Conservation (phyloP, 192 early-diverging fungal species). For the Podila clonocystis region DNA sequence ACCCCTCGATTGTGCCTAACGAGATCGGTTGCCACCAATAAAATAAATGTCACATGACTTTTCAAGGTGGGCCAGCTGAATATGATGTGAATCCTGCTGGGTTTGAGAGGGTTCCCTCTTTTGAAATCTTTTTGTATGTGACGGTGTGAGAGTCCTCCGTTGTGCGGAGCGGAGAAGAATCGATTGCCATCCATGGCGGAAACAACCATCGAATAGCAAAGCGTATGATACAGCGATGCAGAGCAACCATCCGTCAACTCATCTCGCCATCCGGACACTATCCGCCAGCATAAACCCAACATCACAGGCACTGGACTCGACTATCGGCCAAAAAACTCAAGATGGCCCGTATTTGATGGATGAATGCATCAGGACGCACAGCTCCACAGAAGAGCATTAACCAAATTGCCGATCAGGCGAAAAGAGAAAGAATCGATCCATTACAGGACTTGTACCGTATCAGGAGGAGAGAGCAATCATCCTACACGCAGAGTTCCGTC, state of each 20-base stretch:
- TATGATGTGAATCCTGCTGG: not conserved
- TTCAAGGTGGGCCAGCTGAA: too few relatives aligned
- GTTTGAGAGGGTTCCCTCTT: constrained; percentile 3
- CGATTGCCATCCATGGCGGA: not conserved
- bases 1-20: too few relatives aligned
- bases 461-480: too few relatives aligned
- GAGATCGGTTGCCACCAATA: too few relatives aligned
- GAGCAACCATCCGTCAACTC: not conserved
- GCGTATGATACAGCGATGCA: not conserved
- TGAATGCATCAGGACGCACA: too few relatives aligned
- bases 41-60: not conserved
- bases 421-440: too few relatives aligned
- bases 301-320: not conserved
- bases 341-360: too few relatives aligned
- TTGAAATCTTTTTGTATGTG: constrained; percentile 6
- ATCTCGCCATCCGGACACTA: not conserved
- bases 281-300: not conserved
- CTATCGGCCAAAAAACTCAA: not conserved
- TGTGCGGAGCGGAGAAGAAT: not conserved
- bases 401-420: too few relatives aligned
- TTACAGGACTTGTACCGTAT: too few relatives aligned
- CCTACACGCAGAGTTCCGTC: too few relatives aligned
- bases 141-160: constrained; percentile 1
- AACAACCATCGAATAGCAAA: not conserved
- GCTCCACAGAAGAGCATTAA: too few relatives aligned